phyloP scores from a whole-genome alignment of 1,284 basidiomycete species.

The Rhodotorula sp. region DNA sequence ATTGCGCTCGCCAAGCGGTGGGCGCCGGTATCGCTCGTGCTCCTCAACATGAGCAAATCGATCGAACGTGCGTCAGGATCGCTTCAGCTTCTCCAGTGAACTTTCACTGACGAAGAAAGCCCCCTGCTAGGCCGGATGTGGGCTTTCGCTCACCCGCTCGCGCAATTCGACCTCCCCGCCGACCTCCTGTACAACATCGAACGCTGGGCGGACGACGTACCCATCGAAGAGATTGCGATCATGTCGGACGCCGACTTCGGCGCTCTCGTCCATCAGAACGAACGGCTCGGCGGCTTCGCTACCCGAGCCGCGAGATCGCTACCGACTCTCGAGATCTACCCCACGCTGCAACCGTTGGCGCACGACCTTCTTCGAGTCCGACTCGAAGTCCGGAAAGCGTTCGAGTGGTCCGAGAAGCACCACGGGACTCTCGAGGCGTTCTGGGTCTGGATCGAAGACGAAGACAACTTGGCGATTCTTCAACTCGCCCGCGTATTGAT shows the following conservation, averaged over 20 bases:
- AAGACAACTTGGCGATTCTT: slow-evolving; percentile 72
- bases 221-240: slow-evolving; percentile 72
- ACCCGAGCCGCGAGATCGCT: slow-evolving; percentile 80
- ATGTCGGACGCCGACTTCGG: slow-evolving; percentile 76
- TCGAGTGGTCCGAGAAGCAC: slow-evolving; percentile 78
- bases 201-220: slow-evolving; percentile 79
- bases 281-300: slow-evolving; percentile 76
- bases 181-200: slow-evolving; percentile 79
- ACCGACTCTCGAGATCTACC: slow-evolving; percentile 69
- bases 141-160: slow-evolving; percentile 92
- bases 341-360: slow-evolving; percentile 73
- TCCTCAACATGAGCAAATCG: slow-evolving; percentile 86
- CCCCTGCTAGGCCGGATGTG: slow-evolving; percentile 67
- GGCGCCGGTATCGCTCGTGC: slow-evolving; percentile 75
- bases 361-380: slow-evolving; percentile 78
- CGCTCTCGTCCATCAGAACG: slow-evolving; percentile 81
- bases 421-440: slow-evolving; percentile 83
- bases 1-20: slow-evolving; percentile 90
- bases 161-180: slow-evolving; percentile 70
- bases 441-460: slow-evolving; percentile 94
- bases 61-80: slow-evolving; percentile 48
- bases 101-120: too few species aligned
- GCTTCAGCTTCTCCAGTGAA: neutral
- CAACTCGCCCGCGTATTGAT: slow-evolving; percentile 74
- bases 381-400: slow-evolving; percentile 60